A percentile compares a stretch with the other conserved stretches of the same genome.
Evolutionary conservation across 257 asterid species (phyloP).

Genomic region (Nicotiana undulata): DNA sequence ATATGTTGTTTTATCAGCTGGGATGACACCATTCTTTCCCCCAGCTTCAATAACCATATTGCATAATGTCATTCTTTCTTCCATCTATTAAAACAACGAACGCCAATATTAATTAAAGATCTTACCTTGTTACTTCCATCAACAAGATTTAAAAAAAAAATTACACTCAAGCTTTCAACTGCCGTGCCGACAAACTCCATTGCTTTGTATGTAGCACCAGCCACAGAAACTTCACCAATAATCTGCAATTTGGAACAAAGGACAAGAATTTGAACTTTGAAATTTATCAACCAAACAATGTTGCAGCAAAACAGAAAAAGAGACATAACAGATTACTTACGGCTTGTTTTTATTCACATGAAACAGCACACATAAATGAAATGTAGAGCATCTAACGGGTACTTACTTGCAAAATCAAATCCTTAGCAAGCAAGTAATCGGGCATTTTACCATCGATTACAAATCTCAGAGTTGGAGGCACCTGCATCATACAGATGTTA

Average conservation of each 20-base stretch:
- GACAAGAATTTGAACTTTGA: background rate
- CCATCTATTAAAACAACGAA: constrained; percentile 52
- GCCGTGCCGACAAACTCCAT: constrained; percentile 95
- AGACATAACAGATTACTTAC: background rate
- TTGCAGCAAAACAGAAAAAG: background rate
- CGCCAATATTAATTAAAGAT: background rate
- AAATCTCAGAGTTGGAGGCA: constrained; percentile 94
- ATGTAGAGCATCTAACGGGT: background rate
- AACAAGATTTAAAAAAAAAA: constrained; percentile 3
- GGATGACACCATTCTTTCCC: constrained; percentile 37
- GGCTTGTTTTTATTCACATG: too few species aligned
- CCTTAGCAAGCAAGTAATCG: constrained; percentile 89
- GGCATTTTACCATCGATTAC: constrained; percentile 99
- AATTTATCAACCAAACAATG: background rate
- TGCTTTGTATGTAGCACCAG: constrained; percentile 98
- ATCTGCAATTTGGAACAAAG: constrained; percentile 39
- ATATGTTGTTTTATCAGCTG: constrained; percentile 84
- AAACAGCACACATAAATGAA: background rate
- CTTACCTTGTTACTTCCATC: background rate
- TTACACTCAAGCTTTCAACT: constrained; percentile 84
- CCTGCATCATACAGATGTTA: constrained; percentile 40
- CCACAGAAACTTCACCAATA: constrained; percentile 95
- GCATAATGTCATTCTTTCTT: constrained; percentile 99
- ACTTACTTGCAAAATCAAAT: constrained; percentile 94
- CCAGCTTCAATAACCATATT: constrained; percentile 93